A percentile compares a stretch with the other conserved stretches of the same genome.
Evolutionary conservation across 2,329 filamentous ascomycete genomes (phyloP).

Genomic region (Iodosphaeria phyllophila): DNA sequence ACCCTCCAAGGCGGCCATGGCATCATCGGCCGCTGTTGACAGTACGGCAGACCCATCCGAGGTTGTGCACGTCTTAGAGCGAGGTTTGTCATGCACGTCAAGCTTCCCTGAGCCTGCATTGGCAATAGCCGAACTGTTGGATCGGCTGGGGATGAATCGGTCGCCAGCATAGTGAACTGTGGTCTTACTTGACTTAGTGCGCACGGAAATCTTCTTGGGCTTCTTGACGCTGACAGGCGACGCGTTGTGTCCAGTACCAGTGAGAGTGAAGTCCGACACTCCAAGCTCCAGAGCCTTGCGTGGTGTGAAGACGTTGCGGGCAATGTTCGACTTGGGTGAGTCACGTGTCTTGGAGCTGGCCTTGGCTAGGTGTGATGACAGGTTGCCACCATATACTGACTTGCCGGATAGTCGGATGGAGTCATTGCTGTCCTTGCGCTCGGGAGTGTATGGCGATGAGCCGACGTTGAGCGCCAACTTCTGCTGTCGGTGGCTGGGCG

Average conservation of each 20-base stretch:
- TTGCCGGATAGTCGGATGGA: constrained; percentile 33
- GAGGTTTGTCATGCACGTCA: constrained; percentile 48
- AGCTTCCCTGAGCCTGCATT: constrained; percentile 72
- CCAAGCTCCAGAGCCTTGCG: constrained; percentile 72
- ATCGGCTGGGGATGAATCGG: constrained; percentile 89
- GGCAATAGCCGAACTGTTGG: constrained; percentile 72
- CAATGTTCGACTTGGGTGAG: constrained; percentile 95
- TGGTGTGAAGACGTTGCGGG: constrained; percentile 53
- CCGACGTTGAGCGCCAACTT: constrained; percentile 31
- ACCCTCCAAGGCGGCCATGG: constrained; percentile 60
- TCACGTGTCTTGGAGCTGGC: constrained; percentile 56
- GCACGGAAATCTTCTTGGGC: constrained; percentile 32
- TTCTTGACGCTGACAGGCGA: constrained; percentile 35
- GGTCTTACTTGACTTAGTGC: constrained; percentile 48
- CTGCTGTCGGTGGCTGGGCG: constrained; percentile 47
- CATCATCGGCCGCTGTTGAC: constrained; percentile 62
- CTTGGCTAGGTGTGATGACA: constrained; percentile 62
- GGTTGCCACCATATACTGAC: constrained; percentile 64
- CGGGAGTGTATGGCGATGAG: constrained; percentile 65
- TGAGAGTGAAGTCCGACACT: constrained; percentile 81
- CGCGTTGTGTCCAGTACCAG: constrained; percentile 55
- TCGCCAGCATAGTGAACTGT: constrained; percentile 68
- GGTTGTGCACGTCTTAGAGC: constrained; percentile 53
- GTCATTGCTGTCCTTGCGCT: constrained; percentile 35
- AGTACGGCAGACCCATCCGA: constrained; percentile 59